A percentile compares a stretch with the other conserved stretches of the same genome.
Evolutionary conservation across 2,329 filamentous ascomycete species (phyloP).

Genomic region (Fusarium drepaniforme): DNA sequence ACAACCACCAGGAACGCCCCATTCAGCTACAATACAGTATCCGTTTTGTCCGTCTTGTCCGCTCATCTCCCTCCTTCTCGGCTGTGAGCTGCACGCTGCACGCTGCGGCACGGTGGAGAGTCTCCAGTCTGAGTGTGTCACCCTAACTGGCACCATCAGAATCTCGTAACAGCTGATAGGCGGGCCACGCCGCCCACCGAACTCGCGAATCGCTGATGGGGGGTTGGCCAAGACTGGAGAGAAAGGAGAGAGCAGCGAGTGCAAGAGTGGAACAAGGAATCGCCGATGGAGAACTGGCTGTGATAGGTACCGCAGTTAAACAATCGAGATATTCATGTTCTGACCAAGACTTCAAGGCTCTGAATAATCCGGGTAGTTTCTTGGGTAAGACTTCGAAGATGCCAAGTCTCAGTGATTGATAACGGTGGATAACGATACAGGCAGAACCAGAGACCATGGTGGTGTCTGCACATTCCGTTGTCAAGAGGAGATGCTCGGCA

Average conservation of each 20-base stretch:
- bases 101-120: constrained; percentile 19
- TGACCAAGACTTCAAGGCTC: background rate
- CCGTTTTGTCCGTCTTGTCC: background rate
- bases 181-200: constrained; percentile 26
- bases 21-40: constrained; percentile 20
- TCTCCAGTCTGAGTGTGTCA: constrained; percentile 20
- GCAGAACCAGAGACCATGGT: background rate
- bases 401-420: background rate
- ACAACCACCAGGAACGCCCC: constrained; percentile 29
- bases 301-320: background rate
- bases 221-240: constrained; percentile 19
- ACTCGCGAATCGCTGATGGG: constrained; percentile 42
- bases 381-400: background rate
- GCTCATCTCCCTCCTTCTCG: background rate
- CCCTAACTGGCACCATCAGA: constrained; percentile 19
- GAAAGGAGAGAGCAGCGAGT: background rate
- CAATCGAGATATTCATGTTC: background rate
- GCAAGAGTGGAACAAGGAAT: background rate
- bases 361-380: background rate
- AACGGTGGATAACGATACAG: background rate
- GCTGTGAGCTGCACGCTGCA: constrained; percentile 28
- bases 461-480: background rate
- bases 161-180: constrained; percentile 33
- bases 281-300: background rate
- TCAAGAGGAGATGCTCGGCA: background rate